A percentile compares a stretch with the other conserved stretches of the same genome.
phyloP scores from a whole-genome alignment of 768 basidiomycete genomes.

The Collybiopsis confluens region DNA sequence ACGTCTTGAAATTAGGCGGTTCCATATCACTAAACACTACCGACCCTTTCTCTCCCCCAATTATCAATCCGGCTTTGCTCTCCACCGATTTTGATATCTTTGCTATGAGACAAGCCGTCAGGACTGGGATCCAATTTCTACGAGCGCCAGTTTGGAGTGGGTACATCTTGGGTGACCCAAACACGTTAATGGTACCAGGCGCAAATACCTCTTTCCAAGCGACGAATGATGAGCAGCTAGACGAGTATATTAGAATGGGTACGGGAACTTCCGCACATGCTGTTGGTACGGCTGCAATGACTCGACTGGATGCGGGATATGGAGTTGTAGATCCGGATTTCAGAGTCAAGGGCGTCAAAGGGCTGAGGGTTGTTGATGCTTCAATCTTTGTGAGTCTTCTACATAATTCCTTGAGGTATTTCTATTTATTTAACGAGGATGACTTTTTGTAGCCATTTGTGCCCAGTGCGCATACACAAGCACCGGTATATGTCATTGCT shows the following conservation, averaged over 20 bases:
- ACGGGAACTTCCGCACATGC: slow-evolving; percentile 18
- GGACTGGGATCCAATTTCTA: slow-evolving; percentile 12
- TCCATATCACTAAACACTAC: slow-evolving; percentile 26
- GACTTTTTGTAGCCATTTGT: slow-evolving; percentile 10
- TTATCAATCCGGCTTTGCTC: slow-evolving; percentile 41
- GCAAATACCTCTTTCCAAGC: neutral
- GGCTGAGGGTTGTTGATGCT: slow-evolving; percentile 24
- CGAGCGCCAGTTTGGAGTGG: slow-evolving; percentile 12
- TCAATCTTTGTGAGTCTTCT: slow-evolving; percentile 16
- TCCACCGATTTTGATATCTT: slow-evolving; percentile 13
- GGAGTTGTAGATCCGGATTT: slow-evolving; percentile 8
- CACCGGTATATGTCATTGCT: slow-evolving; percentile 13
- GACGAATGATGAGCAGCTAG: slow-evolving; percentile 8
- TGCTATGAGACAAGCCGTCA: slow-evolving; percentile 13
- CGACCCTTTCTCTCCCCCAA: slow-evolving; percentile 33
- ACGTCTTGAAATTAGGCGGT: slow-evolving; percentile 15
- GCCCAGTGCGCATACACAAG: slow-evolving; percentile 16
- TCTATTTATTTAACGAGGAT: too few species aligned
- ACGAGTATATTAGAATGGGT: slow-evolving; percentile 10
- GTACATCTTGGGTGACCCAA: slow-evolving; percentile 9
- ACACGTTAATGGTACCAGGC: neutral
- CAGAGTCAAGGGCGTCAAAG: slow-evolving; percentile 20
- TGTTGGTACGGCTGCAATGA: slow-evolving; percentile 17
- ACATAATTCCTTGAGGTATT: neutral
- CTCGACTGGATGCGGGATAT: neutral